These are phyloP conservation scores for Cladosporium sp. DNA, from an alignment of 2,329 filamentous ascomycete genomes.

Conservation along the genomic window DNA sequence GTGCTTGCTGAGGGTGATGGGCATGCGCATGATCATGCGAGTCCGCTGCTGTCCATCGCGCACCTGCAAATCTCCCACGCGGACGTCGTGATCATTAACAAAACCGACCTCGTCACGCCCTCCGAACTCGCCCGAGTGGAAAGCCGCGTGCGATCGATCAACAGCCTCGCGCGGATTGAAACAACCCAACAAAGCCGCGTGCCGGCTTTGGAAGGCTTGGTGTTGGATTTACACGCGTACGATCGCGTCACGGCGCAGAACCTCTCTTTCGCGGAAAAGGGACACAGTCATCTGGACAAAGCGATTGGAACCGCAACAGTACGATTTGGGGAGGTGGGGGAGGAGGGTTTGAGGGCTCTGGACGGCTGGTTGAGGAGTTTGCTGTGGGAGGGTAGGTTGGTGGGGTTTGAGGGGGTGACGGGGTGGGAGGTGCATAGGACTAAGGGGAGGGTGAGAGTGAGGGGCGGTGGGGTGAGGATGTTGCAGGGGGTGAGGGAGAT, in stretches of 20 bases:
- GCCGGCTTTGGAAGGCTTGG: conserved; percentile 74
- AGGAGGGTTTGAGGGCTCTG: conserved; percentile 56
- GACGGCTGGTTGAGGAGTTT: conserved; percentile 79
- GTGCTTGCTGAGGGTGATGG: conserved; percentile 13
- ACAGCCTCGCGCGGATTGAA: conserved; percentile 79
- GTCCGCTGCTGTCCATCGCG: conserved; percentile 78
- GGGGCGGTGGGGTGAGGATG: conserved; percentile 64
- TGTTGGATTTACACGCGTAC: conserved; percentile 90
- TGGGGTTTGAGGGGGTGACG: conserved; percentile 7
- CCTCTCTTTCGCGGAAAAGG: conserved; percentile 67
- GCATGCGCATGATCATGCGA: conserved; percentile 48
- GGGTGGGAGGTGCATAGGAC: conserved; percentile 78
- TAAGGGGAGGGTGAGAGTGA: conserved; percentile 71
- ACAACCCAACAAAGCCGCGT: conserved; percentile 75
- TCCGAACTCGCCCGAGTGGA: conserved; percentile 65
- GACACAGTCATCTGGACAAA: conserved; percentile 86
- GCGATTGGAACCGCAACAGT: conserved; percentile 81
- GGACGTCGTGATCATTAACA: conserved; percentile 92
- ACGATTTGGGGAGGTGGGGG: conserved; percentile 55
- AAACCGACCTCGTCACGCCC: conserved; percentile 73
- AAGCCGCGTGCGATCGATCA: conserved; percentile 75
- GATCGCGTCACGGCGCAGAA: conserved; percentile 64
- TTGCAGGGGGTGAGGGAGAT: conserved; percentile 90
- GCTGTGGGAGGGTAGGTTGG: conserved; percentile 63
- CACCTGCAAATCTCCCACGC: conserved; percentile 96